phyloP scores from a whole-genome alignment of 2,329 filamentous ascomycete genomes.

The Fusarium sp. region DNA sequence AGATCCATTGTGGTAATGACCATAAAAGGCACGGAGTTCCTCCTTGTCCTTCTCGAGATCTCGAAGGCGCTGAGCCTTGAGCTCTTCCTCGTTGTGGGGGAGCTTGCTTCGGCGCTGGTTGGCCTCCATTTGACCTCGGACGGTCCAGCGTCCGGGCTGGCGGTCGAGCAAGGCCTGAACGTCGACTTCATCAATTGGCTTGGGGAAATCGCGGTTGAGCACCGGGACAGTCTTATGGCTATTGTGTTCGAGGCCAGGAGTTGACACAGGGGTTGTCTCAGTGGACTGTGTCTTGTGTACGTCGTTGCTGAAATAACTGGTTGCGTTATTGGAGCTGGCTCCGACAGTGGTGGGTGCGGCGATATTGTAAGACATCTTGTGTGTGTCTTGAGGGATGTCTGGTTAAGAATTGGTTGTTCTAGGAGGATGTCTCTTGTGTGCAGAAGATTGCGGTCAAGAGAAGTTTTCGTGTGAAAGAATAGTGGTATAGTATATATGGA shows the following conservation, averaged over 20 bases:
- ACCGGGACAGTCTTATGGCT: slow-evolving; percentile 53
- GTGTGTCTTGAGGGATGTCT: slow-evolving; percentile 5
- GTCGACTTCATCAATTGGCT: slow-evolving; percentile 58
- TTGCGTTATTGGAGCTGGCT: slow-evolving; percentile 31
- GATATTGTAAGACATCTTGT: slow-evolving; percentile 27
- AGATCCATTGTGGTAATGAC: slow-evolving; percentile 34
- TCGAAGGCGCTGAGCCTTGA: slow-evolving; percentile 55
- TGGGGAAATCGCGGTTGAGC: slow-evolving; percentile 57
- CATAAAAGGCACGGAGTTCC: slow-evolving; percentile 60
- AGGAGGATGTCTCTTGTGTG: neutral
- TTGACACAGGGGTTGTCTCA: slow-evolving; percentile 43
- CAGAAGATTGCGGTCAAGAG: neutral
- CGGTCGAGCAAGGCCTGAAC: slow-evolving; percentile 61
- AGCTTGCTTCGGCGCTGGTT: slow-evolving; percentile 50
- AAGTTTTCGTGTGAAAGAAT: slow-evolving; percentile 7
- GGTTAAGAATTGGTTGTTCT: neutral
- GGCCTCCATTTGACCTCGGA: slow-evolving; percentile 55
- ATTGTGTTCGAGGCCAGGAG: slow-evolving; percentile 35
- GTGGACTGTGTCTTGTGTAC: slow-evolving; percentile 43
- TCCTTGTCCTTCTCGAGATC: slow-evolving; percentile 65
- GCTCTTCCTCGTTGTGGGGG: slow-evolving; percentile 42
- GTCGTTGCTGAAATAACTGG: slow-evolving; percentile 35
- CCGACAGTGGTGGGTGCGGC: slow-evolving; percentile 30
- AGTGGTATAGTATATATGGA: neutral
- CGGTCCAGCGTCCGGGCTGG: slow-evolving; percentile 60